phyloP scores from a whole-genome alignment of 352 stramenopile species.

The Globisporangium camurandrum region DNA sequence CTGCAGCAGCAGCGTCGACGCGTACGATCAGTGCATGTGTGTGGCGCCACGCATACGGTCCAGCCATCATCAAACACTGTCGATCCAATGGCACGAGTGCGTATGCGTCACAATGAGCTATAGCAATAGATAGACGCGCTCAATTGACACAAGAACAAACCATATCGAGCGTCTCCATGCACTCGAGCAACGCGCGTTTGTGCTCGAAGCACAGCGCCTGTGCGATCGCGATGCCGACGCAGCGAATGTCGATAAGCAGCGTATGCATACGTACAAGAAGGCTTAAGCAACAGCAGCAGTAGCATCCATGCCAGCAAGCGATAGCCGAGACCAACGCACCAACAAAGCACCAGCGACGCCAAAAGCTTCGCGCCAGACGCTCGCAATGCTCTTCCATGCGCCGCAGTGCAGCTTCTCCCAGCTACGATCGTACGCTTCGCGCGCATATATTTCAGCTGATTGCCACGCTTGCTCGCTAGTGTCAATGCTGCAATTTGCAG shows the following conservation, averaged over 20 bases:
- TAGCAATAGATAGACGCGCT: no score
- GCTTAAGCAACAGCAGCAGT: no score
- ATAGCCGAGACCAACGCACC: conserved; percentile 21
- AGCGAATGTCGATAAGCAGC: no score
- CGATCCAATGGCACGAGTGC: background rate
- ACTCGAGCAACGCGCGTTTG: conserved; percentile 17
- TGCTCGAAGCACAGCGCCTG: conserved; percentile 28
- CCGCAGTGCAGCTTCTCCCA: conserved; percentile 75
- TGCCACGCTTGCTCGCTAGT: background rate
- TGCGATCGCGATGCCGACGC: background rate
- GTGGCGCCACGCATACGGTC: conserved; percentile 28
- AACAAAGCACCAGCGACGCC: conserved; percentile 43
- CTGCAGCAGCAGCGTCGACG: conserved; percentile 21
- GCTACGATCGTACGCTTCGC: conserved; percentile 42
- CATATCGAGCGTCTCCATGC: conserved; percentile 53
- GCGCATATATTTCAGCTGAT: conserved; percentile 6
- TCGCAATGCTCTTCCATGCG: conserved; percentile 51
- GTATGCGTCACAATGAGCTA: background rate
- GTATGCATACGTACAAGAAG: no score
- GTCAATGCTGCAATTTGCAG: background rate
- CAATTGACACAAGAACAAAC: conserved; percentile 18
- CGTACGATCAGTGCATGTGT: conserved; percentile 42
- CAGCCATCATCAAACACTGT: conserved; percentile 70
- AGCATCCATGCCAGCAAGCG: no score
- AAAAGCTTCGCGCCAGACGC: conserved; percentile 58